Evolutionary conservation across 805 yeast genomes (phyloP).

Genomic region (Kregervanrija pseudodelftensis): DNA sequence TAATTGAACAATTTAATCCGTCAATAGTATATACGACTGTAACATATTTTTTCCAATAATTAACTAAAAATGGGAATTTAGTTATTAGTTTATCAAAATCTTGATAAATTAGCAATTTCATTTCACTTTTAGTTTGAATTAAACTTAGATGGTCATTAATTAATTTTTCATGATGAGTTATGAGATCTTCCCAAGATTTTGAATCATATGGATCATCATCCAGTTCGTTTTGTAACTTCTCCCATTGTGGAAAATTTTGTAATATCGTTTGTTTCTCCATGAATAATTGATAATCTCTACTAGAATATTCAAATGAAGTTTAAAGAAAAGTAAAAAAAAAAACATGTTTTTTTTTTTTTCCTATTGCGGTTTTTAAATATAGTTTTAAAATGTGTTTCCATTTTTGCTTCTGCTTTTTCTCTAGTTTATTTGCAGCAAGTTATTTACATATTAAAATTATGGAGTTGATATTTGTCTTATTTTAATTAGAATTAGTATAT

Average conservation of each 20-base stretch:
- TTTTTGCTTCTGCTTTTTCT: no score
- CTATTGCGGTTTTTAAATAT: neutral
- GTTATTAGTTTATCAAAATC: conserved; percentile 38
- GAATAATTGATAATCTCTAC: neutral
- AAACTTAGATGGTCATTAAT: conserved; percentile 16
- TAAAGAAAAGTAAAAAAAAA: neutral
- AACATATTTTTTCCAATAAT: conserved; percentile 58
- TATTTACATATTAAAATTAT: no score
- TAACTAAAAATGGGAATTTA: conserved; percentile 51
- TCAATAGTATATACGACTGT: conserved; percentile 47
- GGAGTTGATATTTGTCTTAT: no score
- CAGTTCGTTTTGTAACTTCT: conserved; percentile 11
- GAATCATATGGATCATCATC: conserved; percentile 19
- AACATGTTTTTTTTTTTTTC: neutral
- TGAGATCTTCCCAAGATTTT: conserved; percentile 20
- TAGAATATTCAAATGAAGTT: no score
- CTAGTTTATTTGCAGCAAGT: no score
- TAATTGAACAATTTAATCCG: conserved; percentile 46
- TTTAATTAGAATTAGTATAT: no score
- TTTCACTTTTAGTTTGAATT: conserved; percentile 9
- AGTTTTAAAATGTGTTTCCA: no score
- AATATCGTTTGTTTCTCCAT: neutral
- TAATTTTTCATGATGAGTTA: conserved; percentile 18
- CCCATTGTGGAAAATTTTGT: conserved; percentile 25
- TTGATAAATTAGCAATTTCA: conserved; percentile 13